Base-by-base conservation (phyloP, 192 early-diverging fungal species). In the Rhizophlyctis rosea region DNA sequence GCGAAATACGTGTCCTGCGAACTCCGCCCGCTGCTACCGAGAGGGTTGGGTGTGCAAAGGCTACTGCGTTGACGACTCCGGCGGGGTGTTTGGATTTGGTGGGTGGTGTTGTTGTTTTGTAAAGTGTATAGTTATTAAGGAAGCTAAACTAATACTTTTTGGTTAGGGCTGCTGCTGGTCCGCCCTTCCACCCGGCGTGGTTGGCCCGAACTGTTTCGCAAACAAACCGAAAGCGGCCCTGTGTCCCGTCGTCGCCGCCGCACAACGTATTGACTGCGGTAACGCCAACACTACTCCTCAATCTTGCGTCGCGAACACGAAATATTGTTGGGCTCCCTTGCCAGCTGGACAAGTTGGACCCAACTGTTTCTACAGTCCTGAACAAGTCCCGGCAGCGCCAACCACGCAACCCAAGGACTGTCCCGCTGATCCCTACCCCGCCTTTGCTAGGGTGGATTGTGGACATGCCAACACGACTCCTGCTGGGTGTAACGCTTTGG, bases 371-470 rank as follows among this genome's bases (percentile, higher is more conserved):
- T 44, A 44, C 39, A 44, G 39, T 44, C 39, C 39, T 18, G 39
- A 44, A 18, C 18, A 44, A 13, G 39, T 44, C 7, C 39, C 39
- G 7, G 39, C 39, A 18, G 9, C 39, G 39, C n/a, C n/a, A n/a
- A n/a, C n/a, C n/a, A 18, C 18, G 39, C 39, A 44, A 18, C 39
- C 39, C 39, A 18, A 7, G 39, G 9, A 44, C 9, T 44, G 39
- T 44, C 39, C 39, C 9, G 18, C 7, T 7, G 39, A 44, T 44
- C 39, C 39, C 9, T 44, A 44, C 39, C 39, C 39, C 9, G 39
- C 39, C 9, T 44, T 44, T 44, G 39, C 39, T 7, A 44, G 39
- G 39, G 39, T 44, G 39, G 39, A 44, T 44, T 44, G 39, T 44
- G 39, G 39, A 18, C 39, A 7, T 7, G 18, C 7, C 18, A 44